Percentiles rank a stretch among this genome's conserved stretches.
Conservation (phyloP, 352 stramenopile genomes). For the Pythium brachiatum region DNA sequence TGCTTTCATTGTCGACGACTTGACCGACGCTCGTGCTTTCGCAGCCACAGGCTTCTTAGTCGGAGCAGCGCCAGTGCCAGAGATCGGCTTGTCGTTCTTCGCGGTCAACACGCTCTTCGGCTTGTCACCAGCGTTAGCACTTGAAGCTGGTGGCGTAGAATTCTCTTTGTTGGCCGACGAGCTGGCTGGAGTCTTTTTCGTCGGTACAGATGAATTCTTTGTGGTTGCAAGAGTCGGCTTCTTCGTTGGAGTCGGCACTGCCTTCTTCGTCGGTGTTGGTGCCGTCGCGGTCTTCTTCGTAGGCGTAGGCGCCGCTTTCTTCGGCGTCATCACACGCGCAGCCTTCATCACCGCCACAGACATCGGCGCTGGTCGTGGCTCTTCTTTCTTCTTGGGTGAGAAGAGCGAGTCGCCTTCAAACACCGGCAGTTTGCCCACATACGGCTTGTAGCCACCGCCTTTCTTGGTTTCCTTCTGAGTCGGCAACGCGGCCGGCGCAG, state of each 20-base stretch:
- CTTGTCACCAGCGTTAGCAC: not conserved
- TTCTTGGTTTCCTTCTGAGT: slow-evolving; percentile 5
- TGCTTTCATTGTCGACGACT: slow-evolving; percentile 21
- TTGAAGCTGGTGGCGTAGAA: not conserved
- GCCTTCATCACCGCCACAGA: slow-evolving; percentile 28
- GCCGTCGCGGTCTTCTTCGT: slow-evolving; percentile 5
- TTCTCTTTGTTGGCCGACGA: not conserved
- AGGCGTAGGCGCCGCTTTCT: slow-evolving; percentile 4
- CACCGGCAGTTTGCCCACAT: slow-evolving; percentile 57
- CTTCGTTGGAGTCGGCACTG: not conserved
- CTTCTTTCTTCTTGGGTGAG: slow-evolving; percentile 41
- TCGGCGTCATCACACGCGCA: slow-evolving; percentile 14
- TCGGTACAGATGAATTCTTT: not conserved
- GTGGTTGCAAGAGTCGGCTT: not conserved
- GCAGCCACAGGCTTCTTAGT: slow-evolving; percentile 21
- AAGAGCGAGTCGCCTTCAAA: slow-evolving; percentile 63
- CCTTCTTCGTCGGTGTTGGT: not conserved
- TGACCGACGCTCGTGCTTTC: slow-evolving; percentile 31
- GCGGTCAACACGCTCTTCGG: slow-evolving; percentile 5
- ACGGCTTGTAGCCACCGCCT: slow-evolving; percentile 50
- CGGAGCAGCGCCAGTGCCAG: not conserved
- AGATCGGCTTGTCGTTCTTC: slow-evolving; percentile 19
- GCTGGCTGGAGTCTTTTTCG: not conserved
- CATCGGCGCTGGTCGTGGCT: slow-evolving; percentile 28
- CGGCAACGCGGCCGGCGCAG: not conserved